Evolutionary conservation across 2,329 filamentous ascomycete species (phyloP).

Genomic region (Colletotrichum sp.): DNA sequence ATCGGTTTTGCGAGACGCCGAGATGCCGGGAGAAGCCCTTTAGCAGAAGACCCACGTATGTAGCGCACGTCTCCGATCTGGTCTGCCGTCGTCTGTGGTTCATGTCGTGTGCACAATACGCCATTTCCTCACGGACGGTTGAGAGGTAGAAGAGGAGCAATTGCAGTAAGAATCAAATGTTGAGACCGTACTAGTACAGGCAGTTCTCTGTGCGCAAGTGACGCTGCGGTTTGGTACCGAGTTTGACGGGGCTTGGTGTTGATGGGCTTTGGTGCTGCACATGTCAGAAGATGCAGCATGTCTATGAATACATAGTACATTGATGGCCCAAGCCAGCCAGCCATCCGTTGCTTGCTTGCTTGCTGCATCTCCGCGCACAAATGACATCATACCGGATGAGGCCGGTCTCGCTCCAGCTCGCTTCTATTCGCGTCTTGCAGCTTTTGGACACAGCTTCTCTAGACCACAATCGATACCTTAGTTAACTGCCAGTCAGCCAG

Average conservation of each 20-base stretch:
- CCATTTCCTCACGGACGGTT: neutral
- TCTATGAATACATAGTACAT: neutral
- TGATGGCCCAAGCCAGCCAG: neutral
- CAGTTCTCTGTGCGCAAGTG: neutral
- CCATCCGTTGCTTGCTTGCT: neutral
- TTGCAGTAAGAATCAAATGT: neutral
- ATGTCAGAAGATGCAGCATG: neutral
- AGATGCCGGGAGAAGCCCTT: conserved; percentile 16
- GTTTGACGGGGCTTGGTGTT: neutral
- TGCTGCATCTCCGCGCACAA: neutral
- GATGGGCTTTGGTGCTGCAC: neutral
- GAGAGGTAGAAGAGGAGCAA: neutral
- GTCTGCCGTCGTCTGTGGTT: neutral
- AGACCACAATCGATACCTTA: too few species aligned
- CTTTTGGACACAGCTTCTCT: neutral
- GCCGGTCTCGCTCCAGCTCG: neutral
- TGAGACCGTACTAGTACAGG: neutral
- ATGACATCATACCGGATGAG: conserved; percentile 10
- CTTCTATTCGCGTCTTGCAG: neutral
- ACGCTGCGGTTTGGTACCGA: neutral
- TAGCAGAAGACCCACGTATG: neutral
- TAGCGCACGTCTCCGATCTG: neutral
- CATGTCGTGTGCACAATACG: neutral
- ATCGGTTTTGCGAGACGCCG: conserved; percentile 12
- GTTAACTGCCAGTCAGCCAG: too few species aligned